phyloP scores from a whole-genome alignment of 768 basidiomycete genomes.

The Lentinula detonsa region DNA sequence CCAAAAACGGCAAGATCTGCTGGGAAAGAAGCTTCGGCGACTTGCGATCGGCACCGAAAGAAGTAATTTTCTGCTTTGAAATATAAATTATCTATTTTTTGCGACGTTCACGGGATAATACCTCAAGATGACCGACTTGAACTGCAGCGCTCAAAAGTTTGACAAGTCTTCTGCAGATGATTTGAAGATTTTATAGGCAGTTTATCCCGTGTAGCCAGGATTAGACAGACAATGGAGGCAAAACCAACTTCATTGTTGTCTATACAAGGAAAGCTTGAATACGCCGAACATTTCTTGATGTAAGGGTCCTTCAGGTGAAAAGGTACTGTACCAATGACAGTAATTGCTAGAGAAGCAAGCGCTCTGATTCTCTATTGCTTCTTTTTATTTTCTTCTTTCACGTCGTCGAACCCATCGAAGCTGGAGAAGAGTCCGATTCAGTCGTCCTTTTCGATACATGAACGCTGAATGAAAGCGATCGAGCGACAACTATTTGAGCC shows the following conservation, averaged over 20 bases:
- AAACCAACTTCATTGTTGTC: not conserved
- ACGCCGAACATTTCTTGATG: not conserved
- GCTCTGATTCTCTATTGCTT: not conserved
- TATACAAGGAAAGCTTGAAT: not conserved
- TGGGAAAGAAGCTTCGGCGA: not conserved
- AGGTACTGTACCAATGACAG: not conserved
- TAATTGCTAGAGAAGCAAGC: not conserved
- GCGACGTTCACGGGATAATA: not conserved
- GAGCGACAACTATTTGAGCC: not conserved
- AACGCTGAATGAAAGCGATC: not conserved
- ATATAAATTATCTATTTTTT: not conserved
- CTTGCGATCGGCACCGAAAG: not conserved
- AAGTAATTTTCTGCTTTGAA: not conserved
- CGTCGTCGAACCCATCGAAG: not conserved
- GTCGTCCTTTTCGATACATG: not conserved
- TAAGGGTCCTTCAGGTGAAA: no score
- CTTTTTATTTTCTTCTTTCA: not conserved
- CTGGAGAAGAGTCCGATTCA: not conserved
- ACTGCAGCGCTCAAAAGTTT: no score
- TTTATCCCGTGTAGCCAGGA: not conserved
- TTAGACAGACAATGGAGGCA: not conserved
- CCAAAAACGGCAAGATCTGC: not conserved
- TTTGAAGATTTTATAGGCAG: not conserved
- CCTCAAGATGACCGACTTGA: not conserved
- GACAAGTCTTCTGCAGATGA: no score